These are phyloP conservation scores for Sordariomycetes sp. DNA, from an alignment of 2,329 filamentous ascomycete genomes.

Conservation along the genomic window DNA sequence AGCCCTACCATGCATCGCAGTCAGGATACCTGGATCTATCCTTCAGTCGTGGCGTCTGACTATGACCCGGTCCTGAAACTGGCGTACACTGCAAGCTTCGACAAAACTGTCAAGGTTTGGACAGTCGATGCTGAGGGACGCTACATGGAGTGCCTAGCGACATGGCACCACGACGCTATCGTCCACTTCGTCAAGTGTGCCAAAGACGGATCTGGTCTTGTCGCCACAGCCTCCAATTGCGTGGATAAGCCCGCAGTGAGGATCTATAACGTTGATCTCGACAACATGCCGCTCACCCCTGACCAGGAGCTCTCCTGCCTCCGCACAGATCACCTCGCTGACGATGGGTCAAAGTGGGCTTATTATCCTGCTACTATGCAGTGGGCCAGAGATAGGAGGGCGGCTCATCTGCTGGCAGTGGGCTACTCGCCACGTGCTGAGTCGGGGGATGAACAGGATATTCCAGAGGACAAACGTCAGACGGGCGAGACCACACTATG, in stretches of 20 bases:
- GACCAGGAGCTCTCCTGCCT: constrained; percentile 33
- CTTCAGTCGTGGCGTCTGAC: constrained; percentile 53
- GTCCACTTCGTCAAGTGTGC: constrained; percentile 56
- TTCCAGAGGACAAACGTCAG: constrained; percentile 47
- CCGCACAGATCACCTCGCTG: constrained; percentile 20
- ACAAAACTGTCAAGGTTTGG: constrained; percentile 54
- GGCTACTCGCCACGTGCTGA: constrained; percentile 52
- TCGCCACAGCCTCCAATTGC: constrained; percentile 53
- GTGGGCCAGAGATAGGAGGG: constrained; percentile 40
- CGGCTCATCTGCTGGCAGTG: constrained; percentile 45
- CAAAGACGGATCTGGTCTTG: constrained; percentile 32
- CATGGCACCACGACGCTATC: constrained; percentile 47
- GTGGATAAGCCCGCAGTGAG: constrained; percentile 43
- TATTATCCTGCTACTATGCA: constrained; percentile 56
- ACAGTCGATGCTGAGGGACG: constrained; percentile 24
- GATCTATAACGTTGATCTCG: constrained; percentile 38
- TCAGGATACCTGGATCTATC: constrained; percentile 55
- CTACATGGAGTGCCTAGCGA: constrained; percentile 30
- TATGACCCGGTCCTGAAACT: constrained; percentile 35
- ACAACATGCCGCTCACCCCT: constrained; percentile 23
- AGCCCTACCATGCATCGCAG: constrained; percentile 46
- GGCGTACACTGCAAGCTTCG: constrained; percentile 53
- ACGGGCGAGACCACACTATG: constrained; percentile 53
- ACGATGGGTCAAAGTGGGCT: constrained; percentile 41
- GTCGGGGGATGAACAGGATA: constrained; percentile 42